Evolutionary conservation across 768 basidiomycete species (phyloP).

Genomic region (Fomitopsis serialis): DNA sequence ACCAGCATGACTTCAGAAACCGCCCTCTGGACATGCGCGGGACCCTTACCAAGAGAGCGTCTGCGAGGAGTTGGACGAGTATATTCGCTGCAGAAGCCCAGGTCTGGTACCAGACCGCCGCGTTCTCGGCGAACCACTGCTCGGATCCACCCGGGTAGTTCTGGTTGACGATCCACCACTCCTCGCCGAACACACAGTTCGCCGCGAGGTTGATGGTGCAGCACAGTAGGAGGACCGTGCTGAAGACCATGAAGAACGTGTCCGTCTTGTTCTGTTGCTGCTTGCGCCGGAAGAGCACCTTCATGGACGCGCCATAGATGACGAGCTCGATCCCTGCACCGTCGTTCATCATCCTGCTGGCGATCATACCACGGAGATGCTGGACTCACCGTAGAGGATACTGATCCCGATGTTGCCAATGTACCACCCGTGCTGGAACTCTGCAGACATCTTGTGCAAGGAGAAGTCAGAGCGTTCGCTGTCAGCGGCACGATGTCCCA

Average conservation of each 20-base stretch:
- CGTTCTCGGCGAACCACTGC: slow-evolving; percentile 25
- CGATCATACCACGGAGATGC: background rate
- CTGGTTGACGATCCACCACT: slow-evolving; percentile 31
- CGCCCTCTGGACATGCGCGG: background rate
- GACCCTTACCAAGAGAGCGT: slow-evolving; percentile 31
- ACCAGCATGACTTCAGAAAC: background rate
- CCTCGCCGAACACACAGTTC: slow-evolving; percentile 27
- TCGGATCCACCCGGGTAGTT: slow-evolving; percentile 31
- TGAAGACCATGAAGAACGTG: slow-evolving; percentile 10
- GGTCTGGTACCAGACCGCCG: slow-evolving; percentile 26
- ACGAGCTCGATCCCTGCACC: slow-evolving; percentile 21
- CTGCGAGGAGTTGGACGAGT: slow-evolving; percentile 30
- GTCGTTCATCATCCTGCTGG: too few relatives aligned
- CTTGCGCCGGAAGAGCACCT: slow-evolving; percentile 8
- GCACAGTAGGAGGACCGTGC: slow-evolving; percentile 23
- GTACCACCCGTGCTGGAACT: slow-evolving; percentile 21
- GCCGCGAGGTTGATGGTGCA: slow-evolving; percentile 27
- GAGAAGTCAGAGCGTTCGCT: too few relatives aligned
- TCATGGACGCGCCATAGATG: slow-evolving; percentile 21
- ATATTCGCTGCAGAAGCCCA: slow-evolving; percentile 19
- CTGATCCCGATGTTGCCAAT: slow-evolving; percentile 23
- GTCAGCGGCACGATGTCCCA: too few relatives aligned
- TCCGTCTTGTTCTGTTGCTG: background rate
- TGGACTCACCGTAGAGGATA: slow-evolving; percentile 21
- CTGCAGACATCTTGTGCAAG: slow-evolving; percentile 1